Percentiles rank a stretch among this genome's conserved stretches.
These are phyloP conservation scores for Tausonia pullulans DNA, from an alignment of 1,284 basidiomycete species.

Conservation along the genomic window DNA sequence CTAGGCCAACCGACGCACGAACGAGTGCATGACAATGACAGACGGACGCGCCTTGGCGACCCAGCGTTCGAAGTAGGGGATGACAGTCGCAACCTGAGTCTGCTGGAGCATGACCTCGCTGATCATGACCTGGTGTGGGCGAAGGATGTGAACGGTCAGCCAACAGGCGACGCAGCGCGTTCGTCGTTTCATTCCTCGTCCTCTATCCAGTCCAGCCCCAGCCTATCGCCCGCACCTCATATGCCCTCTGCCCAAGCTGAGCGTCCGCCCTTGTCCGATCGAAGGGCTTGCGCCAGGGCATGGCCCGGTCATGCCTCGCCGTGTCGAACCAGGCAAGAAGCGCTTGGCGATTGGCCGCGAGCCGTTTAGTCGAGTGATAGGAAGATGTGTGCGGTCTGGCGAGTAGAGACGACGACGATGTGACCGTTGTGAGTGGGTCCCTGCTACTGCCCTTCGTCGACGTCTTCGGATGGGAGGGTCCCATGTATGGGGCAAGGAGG, in stretches of 20 bases:
- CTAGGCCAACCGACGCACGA: not conserved
- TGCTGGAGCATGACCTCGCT: conserved; percentile 97
- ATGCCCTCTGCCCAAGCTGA: conserved; percentile 33
- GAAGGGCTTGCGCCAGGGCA: conserved; percentile 35
- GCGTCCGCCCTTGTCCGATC: conserved; percentile 22
- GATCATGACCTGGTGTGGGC: conserved; percentile 55
- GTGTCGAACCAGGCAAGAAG: conserved; percentile 33
- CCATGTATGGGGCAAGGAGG: not conserved
- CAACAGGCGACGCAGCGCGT: not conserved
- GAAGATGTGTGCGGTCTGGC: not conserved
- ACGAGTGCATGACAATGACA: too few relatives aligned
- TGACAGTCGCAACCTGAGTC: conserved; percentile 75
- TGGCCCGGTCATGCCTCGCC: conserved; percentile 30
- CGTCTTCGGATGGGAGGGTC: not conserved
- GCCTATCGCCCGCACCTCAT: conserved; percentile 26
- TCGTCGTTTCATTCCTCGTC: not conserved
- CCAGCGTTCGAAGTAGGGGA: conserved; percentile 79
- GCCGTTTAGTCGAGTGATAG: not conserved
- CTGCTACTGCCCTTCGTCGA: not conserved
- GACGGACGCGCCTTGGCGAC: conserved; percentile 53
- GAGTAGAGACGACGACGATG: not conserved
- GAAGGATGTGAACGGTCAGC: not conserved
- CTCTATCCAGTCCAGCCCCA: not conserved
- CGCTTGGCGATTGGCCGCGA: conserved; percentile 8
- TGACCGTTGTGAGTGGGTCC: not conserved